Evolutionary conservation across 306 rosid genomes (phyloP), one percentile per base, ranked within the genome.

Genomic region (Begonia fuchsioides): DNA sequence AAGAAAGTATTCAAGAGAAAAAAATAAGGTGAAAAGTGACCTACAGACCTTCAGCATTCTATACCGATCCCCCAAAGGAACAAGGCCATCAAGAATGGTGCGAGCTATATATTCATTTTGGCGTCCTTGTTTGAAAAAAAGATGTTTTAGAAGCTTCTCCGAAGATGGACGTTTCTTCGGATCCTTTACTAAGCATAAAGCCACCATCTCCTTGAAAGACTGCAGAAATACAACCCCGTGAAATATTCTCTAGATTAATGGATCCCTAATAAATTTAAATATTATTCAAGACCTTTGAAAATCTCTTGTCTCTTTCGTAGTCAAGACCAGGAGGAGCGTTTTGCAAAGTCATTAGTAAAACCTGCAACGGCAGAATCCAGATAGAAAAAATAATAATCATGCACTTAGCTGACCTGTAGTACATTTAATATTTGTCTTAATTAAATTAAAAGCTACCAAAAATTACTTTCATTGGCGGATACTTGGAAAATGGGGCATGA

Each of bases 311-410:
- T 69, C 97, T 79, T 76, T 88, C 97, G 48, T 84, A 84, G 68
- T 88, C 93, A 69, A 88, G 94, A 60, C 97, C 95, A 6, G 97
- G 97, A 59, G 97, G 95, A 53, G 97, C 97, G 74, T 84, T 88
- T 70, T 88, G 95, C 65, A 84, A 72, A 40, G 95, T 88, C 97
- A 88, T 88, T 58, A 88, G 78, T 69, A 88, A 75, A 78, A 88
- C 95, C 97, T 88, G 73, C 73, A 72, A 59, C 57, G 13, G 8
- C 40, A 26, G 11, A 47, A 12, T n/a, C 2, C 59, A 26, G 35
- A 26, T 26, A 4, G 35, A 26, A 26, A 26, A 26, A 26, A 26
- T n/a, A n/a, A 1, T 26, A 26, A 51, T 52, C 54, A 44, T 19
- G 12, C 67, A 51, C 20, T n/a, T n/a, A n/a, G n/a, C n/a, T 18